Evolutionary conservation across 805 yeast species (phyloP), one percentile per base, ranked within the genome.

Genomic region (Zygotorulaspora chibaensis): DNA sequence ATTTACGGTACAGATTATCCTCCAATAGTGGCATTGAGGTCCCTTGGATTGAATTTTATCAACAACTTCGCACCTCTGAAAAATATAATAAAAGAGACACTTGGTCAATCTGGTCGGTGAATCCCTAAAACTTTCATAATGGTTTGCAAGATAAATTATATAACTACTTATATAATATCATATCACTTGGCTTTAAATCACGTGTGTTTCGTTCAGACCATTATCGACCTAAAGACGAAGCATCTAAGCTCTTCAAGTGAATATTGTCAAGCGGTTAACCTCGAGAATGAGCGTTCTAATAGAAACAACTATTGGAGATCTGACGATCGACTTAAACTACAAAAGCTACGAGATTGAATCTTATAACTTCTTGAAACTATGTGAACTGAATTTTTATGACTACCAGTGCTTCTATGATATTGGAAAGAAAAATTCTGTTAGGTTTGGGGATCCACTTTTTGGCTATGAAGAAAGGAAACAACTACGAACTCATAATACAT

Each of bases 11-110:
- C 86, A 1, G 87, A 81, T 52, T 77, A 73, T 48, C 72, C 73
- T 37, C 96, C 96, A 1, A 55, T 91, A 3, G 96, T 90, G 26
- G 74, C 78, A 35, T 67, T 82, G 27, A 74, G 98, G 57, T 78
- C 91, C 1, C 55, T 82, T 20, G 99, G 99, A 0, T 75, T 91
- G 54, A 81, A 80, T 46, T 53, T 80, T 1, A 73, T 89, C 35
- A 84, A 91, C 63, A 71, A 70, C 38, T 51, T 87, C 26, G 79
- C 76, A 2, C 75, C 80, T 46, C 63, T 88, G 41, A 91, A 91
- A 67, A 80, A 82, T 51, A 58, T 81, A 40, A 76, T 91, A 77
- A 79, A 87, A 56, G 67, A 74, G 23, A 77, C 74, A 42, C 76
- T 81, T 10, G 70, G 79, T 29, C 77, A 49, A n/a, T 49, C 53